Percentiles rank a stretch among this genome's conserved stretches.
These are phyloP conservation scores for Neophaeococcomyces mojaviensis DNA, from an alignment of 2,329 filamentous ascomycete genomes.

Conservation along the genomic window DNA sequence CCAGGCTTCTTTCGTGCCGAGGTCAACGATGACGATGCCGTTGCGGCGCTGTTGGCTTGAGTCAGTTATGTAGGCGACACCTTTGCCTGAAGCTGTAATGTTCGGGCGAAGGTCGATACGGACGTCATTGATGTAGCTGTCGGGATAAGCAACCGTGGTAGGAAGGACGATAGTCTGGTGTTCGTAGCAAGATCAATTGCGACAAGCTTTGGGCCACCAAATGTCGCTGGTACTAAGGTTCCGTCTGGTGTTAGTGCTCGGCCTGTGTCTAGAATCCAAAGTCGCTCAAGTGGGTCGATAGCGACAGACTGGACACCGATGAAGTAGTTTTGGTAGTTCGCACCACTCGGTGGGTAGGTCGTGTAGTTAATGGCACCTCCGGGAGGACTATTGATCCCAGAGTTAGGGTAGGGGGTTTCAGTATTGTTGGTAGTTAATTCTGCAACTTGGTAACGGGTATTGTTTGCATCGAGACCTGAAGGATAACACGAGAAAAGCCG, in stretches of 20 bases:
- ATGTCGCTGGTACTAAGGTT: conserved; percentile 36
- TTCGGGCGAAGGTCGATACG: conserved; percentile 46
- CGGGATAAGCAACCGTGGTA: conserved; percentile 37
- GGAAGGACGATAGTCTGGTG: conserved; percentile 46
- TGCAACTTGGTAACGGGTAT: conserved; percentile 45
- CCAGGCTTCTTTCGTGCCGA: conserved; percentile 43
- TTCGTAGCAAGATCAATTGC: conserved; percentile 41
- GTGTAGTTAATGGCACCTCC: conserved; percentile 46
- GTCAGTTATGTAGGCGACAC: conserved; percentile 50
- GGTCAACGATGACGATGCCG: conserved; percentile 44
- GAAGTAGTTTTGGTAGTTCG: conserved; percentile 42
- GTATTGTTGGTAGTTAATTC: conserved; percentile 38
- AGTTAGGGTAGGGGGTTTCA: conserved; percentile 37
- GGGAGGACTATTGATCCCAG: conserved; percentile 42
- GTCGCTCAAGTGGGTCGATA: conserved; percentile 42
- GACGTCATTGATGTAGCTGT: conserved; percentile 48
- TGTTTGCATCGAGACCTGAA: conserved; percentile 41
- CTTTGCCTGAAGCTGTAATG: conserved; percentile 31
- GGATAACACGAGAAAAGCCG: conserved; percentile 49
- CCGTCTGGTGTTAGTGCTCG: conserved; percentile 36
- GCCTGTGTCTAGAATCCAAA: conserved; percentile 50
- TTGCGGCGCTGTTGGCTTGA: conserved; percentile 42
- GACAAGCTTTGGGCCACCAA: conserved; percentile 46
- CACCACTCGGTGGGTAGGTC: conserved; percentile 37
- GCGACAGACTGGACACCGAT: conserved; percentile 48